phyloP scores from a whole-genome alignment of 192 early-diverging fungal genomes.

The Phlyctochytrium arcticum region DNA sequence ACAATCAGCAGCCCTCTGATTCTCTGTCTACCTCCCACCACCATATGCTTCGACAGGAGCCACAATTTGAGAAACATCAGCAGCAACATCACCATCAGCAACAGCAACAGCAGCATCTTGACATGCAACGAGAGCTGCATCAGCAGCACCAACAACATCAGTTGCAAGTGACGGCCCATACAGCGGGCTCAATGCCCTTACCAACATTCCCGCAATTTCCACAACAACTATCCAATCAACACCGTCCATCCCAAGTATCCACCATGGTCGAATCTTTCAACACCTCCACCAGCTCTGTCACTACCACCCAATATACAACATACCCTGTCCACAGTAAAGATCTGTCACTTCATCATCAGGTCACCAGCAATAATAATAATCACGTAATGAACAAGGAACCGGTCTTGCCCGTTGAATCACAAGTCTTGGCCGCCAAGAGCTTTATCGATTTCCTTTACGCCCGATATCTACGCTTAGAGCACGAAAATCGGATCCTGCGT shows the following conservation, averaged over 20 bases:
- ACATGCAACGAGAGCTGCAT: background rate
- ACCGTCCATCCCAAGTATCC: no score
- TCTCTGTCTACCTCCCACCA: no score
- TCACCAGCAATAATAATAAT: no score
- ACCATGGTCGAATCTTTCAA: background rate
- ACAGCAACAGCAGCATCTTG: conserved; percentile 7
- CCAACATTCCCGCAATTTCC: no score
- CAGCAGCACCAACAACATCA: conserved; percentile 16
- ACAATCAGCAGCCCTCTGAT: no score
- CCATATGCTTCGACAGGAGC: no score
- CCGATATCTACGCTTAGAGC: conserved; percentile 2
- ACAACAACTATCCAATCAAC: background rate
- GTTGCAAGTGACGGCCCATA: background rate
- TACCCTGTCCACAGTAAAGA: background rate
- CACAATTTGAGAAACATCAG: no score
- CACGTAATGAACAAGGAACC: background rate
- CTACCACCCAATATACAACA: background rate
- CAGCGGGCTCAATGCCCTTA: no score
- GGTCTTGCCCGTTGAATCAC: background rate
- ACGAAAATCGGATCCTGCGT: conserved; percentile 10
- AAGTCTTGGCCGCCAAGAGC: conserved; percentile 12
- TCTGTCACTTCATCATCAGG: background rate
- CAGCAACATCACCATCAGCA: conserved; percentile 6
- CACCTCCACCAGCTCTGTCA: background rate
- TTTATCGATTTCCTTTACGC: conserved; percentile 12